Evolutionary conservation across 2,329 filamentous ascomycete species (phyloP).

Genomic region (Venturiaceae sp.): DNA sequence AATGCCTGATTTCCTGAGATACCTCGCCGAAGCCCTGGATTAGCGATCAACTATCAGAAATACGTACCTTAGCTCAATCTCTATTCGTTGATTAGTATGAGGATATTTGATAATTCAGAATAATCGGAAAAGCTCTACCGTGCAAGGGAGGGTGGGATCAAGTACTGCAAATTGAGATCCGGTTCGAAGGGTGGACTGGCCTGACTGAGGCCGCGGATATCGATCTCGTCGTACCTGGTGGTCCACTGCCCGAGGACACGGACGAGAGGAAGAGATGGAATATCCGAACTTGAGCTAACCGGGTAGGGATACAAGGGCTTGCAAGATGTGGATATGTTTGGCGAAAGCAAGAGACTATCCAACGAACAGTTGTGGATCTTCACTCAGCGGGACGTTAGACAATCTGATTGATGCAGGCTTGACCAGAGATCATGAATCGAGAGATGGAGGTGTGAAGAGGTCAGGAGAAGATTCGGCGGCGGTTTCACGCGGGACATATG

Average conservation of each 20-base stretch:
- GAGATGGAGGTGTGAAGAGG: background rate
- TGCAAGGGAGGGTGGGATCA: background rate
- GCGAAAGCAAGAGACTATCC: background rate
- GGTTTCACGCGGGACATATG: background rate
- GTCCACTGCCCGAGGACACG: background rate
- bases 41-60: background rate
- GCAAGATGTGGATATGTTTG: background rate
- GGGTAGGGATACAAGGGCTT: background rate
- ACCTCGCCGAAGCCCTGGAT: background rate
- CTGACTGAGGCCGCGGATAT: background rate
- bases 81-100: background rate
- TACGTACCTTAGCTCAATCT: background rate
- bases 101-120: background rate
- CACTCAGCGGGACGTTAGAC: background rate
- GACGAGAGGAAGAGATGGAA: slow-evolving; percentile 8
- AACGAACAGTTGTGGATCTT: background rate
- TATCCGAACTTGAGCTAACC: background rate
- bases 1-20: background rate
- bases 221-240: background rate
- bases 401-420: background rate
- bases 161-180: background rate
- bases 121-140: background rate
- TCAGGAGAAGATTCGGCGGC: no score
- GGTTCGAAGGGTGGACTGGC: background rate
- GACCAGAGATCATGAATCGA: no score